Percentiles rank a stretch among this genome's conserved stretches.
Evolutionary conservation across 495 filamentous ascomycete genomes (phyloP).

Genomic region (Neurospora sp.): DNA sequence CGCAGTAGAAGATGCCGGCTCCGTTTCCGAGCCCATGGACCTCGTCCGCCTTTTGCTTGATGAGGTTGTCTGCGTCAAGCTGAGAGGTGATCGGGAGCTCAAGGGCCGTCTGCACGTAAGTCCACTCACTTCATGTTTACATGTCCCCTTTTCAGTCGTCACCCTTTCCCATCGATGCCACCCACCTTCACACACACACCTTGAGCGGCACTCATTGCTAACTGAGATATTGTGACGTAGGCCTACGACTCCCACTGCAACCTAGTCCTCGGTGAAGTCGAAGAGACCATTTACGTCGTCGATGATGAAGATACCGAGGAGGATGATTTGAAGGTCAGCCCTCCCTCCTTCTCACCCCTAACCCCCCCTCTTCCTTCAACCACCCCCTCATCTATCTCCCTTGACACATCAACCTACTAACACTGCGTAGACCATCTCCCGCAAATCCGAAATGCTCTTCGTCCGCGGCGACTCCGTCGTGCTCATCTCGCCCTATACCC

Average conservation of each 20-base stretch:
- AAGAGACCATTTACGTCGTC: conserved; percentile 91
- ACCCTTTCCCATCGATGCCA: background rate
- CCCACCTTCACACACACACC: background rate
- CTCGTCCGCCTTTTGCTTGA: conserved; percentile 88
- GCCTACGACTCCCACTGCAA: conserved; percentile 99
- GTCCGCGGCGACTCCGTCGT: conserved; percentile 97
- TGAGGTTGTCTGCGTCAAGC: conserved; percentile 93
- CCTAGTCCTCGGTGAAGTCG: conserved; percentile 90
- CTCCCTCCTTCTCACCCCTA: too few relatives aligned
- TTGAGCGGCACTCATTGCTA: background rate
- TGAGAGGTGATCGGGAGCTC: conserved; percentile 88
- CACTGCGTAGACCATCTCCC: conserved; percentile 67
- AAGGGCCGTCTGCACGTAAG: conserved; percentile 88
- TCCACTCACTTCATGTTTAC: conserved; percentile 4
- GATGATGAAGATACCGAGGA: conserved; percentile 76
- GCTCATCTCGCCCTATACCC: conserved; percentile 70
- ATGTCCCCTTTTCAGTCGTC: background rate
- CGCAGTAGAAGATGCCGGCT: conserved; percentile 50
- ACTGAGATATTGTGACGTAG: conserved; percentile 33
- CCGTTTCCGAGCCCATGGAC: conserved; percentile 83
- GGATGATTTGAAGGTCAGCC: conserved; percentile 33
- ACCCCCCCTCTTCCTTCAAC: background rate
- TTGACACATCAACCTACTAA: background rate
- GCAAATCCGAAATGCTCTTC: conserved; percentile 98
- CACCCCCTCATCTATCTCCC: background rate